These are phyloP conservation scores for Penicillium coprophilum DNA, from an alignment of 495 filamentous ascomycete genomes.

Conservation along the genomic window DNA sequence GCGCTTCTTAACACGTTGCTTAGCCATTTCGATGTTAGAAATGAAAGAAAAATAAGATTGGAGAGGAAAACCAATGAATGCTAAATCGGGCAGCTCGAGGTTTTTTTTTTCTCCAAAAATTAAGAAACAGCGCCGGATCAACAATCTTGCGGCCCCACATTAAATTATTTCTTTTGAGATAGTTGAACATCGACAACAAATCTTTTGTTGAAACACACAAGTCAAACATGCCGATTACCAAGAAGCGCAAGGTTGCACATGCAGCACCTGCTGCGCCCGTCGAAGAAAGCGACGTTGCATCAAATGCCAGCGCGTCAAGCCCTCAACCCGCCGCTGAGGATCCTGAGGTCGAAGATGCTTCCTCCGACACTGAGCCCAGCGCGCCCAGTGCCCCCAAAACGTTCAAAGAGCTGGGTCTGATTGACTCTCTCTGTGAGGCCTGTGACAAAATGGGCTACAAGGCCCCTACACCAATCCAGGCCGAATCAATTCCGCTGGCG, in stretches of 20 bases:
- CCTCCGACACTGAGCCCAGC: constrained; percentile 8
- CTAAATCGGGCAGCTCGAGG: constrained; percentile 19
- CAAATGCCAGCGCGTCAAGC: constrained; percentile 5
- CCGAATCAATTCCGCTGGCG: constrained; percentile 74
- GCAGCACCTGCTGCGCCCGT: constrained; percentile 15
- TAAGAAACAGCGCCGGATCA: constrained; percentile 40
- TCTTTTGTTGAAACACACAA: constrained; percentile 13
- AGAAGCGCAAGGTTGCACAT: constrained; percentile 40
- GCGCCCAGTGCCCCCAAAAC: constrained; percentile 47
- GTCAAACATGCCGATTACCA: constrained; percentile 34
- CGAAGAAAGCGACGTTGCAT: constrained; percentile 19
- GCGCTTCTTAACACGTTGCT: constrained; percentile 80
- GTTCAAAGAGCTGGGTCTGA: constrained; percentile 85
- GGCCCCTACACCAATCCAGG: constrained; percentile 77
- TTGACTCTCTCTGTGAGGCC: constrained; percentile 83
- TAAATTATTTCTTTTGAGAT: constrained; percentile 37
- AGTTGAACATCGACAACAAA: constrained; percentile 10
- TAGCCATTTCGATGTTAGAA: constrained; percentile 62
- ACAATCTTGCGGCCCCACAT: constrained; percentile 38
- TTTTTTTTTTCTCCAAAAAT: constrained; percentile 45
- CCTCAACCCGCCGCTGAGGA: constrained; percentile 15
- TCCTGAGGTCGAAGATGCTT: constrained; percentile 14
- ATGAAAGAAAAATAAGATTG: constrained; percentile 14
- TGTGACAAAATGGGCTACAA: constrained; percentile 81
- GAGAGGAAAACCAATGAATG: constrained; percentile 8